Percentiles rank a stretch among this genome's conserved stretches.
phyloP scores from a whole-genome alignment of 2,329 filamentous ascomycete species.

The Aspergillus sp. region DNA sequence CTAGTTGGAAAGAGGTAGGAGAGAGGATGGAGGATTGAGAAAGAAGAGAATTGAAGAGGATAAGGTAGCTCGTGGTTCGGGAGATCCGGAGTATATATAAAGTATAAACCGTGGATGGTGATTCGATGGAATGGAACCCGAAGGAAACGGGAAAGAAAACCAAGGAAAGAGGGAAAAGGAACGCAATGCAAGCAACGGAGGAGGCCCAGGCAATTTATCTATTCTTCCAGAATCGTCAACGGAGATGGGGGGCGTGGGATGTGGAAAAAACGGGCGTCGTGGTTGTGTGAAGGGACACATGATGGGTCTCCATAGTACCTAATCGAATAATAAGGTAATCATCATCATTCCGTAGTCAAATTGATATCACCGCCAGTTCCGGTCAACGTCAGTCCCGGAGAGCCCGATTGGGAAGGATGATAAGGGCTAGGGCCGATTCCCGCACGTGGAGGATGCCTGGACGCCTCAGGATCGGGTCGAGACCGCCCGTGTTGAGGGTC shows the following conservation, averaged over 20 bases:
- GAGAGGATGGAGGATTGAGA: not conserved
- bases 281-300: not conserved
- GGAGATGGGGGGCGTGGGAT: too few species aligned
- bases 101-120: not conserved
- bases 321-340: too few species aligned
- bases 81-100: not conserved
- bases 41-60: not conserved
- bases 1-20: not conserved
- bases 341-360: not conserved
- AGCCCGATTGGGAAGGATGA: constrained; percentile 18
- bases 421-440: constrained; percentile 22
- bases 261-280: too few species aligned
- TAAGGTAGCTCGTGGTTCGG: not conserved
- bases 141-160: not conserved
- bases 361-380: constrained; percentile 19
- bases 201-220: not conserved
- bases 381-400: constrained; percentile 24
- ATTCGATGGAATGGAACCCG: not conserved
- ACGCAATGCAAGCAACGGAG: not conserved
- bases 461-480: constrained; percentile 9
- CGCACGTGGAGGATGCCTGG: constrained; percentile 16
- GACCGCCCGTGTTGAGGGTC: constrained; percentile 3
- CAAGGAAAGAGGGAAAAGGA: not conserved
- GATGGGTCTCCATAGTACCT: too few species aligned
- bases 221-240: too few species aligned